Evolutionary conservation across 306 rosid species (phyloP).

Genomic region (Medicago truncatula): MtrunA17r5.0-ANR NC_053049.1:13494501-13495000

Average conservation of each 20-base stretch:
- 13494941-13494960: too few relatives aligned
- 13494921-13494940: not conserved
- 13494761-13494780: too few relatives aligned
- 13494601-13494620: constrained; percentile 51
- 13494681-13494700: constrained; percentile 96
- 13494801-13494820: too few relatives aligned
- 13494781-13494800: too few relatives aligned
- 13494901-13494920: not conserved
- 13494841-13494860: not conserved
- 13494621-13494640: constrained; percentile 48
- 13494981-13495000: not conserved
- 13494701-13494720: constrained; percentile 32
- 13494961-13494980: not conserved
- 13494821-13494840: not conserved
- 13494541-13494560: constrained; percentile 74
- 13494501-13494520: constrained; percentile 39
- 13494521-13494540: constrained; percentile 32
- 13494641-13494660: constrained; percentile 82
- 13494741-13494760: constrained; percentile 1
- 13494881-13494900: too few relatives aligned
- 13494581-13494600: constrained; percentile 61
- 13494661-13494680: constrained; percentile 88
- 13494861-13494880: not conserved
- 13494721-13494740: not conserved
- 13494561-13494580: constrained; percentile 91